These are phyloP conservation scores for Fusarium falciforme DNA, from an alignment of 2,329 filamentous ascomycete genomes.

Conservation along the genomic window DNA sequence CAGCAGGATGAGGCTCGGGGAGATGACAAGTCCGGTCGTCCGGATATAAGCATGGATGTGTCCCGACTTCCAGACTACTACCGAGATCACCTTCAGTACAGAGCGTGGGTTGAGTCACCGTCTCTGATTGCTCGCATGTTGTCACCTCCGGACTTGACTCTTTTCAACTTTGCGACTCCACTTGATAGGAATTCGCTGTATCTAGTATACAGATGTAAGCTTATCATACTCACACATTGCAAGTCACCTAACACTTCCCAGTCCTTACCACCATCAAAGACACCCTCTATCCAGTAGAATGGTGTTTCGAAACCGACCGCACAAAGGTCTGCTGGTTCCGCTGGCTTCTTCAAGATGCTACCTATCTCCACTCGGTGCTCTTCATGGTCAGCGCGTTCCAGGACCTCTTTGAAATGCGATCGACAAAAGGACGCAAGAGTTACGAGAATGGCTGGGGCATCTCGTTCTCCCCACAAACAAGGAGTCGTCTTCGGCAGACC, in stretches of 20 bases:
- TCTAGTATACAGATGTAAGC: constrained; percentile 34
- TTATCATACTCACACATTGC: accelerated
- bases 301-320: constrained; percentile 40
- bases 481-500: constrained; percentile 21
- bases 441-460: neutral
- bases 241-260: constrained; percentile 4
- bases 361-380: constrained; percentile 41
- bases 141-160: constrained; percentile 28
- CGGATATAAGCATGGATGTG: neutral
- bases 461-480: constrained; percentile 25
- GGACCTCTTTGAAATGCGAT: constrained; percentile 18
- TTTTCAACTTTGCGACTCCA: constrained; percentile 36
- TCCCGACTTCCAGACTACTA: neutral
- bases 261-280: constrained; percentile 44
- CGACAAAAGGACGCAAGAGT: neutral
- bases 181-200: constrained; percentile 21
- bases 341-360: constrained; percentile 43
- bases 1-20: neutral
- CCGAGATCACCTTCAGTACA: neutral
- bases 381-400: constrained; percentile 42
- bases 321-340: constrained; percentile 42
- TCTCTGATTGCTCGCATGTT: constrained; percentile 24
- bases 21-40: neutral
- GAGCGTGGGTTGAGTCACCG: constrained; percentile 26
- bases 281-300: constrained; percentile 45